Conservation (phyloP, 192 early-diverging fungal species). For the Rhizophlyctis rosea region DNA sequence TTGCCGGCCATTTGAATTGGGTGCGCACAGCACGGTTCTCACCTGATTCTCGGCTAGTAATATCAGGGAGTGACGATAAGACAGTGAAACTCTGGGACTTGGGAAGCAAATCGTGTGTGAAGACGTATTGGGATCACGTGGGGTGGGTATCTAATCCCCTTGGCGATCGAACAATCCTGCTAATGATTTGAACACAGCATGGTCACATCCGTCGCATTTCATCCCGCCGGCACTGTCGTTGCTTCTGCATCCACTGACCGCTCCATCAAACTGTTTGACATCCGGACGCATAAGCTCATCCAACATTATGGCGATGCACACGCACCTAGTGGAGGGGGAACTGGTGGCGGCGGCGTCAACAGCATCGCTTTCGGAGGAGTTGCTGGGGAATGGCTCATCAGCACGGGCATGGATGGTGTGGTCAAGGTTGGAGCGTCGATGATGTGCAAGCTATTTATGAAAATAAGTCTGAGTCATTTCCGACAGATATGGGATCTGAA, state of each 20-base stretch:
- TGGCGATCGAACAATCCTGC: not conserved
- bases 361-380: conserved; percentile 55
- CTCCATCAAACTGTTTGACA: conserved; percentile 58
- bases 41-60: conserved; percentile 47
- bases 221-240: conserved; percentile 50
- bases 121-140: conserved; percentile 59
- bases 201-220: conserved; percentile 49
- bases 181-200: conserved; percentile 31
- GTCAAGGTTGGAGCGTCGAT: conserved; percentile 46
- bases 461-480: no score
- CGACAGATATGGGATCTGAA: conserved; percentile 65
- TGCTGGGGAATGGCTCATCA: conserved; percentile 52
- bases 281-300: conserved; percentile 56
- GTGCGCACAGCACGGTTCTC: conserved; percentile 53
- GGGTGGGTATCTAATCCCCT: conserved; percentile 32
- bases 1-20: conserved; percentile 63
- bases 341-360: conserved; percentile 46
- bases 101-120: conserved; percentile 45
- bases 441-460: no score
- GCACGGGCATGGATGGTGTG: conserved; percentile 54
- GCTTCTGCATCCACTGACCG: conserved; percentile 52
- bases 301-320: conserved; percentile 61
- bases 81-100: conserved; percentile 60
- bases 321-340: conserved; percentile 15
- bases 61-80: conserved; percentile 60